Percentiles rank a stretch among this genome's conserved stretches.
These are phyloP conservation scores for Mimosa bimucronata DNA, from an alignment of 306 rosid genomes.

Conservation along the genomic window DNA sequence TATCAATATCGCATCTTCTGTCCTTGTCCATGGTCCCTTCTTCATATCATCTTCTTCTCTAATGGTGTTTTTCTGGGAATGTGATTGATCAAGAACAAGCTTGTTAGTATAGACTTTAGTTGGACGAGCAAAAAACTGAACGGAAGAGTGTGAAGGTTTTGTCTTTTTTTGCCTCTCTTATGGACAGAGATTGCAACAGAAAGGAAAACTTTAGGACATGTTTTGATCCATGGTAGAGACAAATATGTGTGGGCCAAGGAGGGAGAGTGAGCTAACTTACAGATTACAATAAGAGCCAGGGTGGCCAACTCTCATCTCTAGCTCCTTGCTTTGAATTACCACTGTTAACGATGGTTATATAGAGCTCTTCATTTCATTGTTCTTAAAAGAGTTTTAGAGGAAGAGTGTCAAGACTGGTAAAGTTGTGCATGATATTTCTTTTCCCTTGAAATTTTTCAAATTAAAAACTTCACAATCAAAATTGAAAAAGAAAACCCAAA, in stretches of 20 bases:
- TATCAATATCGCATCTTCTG: conserved; percentile 60
- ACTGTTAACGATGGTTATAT: too few species aligned
- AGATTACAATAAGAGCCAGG: neutral
- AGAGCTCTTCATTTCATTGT: too few species aligned
- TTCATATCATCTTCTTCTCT: conserved; percentile 25
- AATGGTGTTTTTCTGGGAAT: conserved; percentile 1
- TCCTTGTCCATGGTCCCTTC: conserved; percentile 86
- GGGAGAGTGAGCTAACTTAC: neutral
- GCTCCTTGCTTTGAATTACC: neutral
- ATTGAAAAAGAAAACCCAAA: too few species aligned
- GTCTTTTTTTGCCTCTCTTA: conserved; percentile 26
- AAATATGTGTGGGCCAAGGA: conserved; percentile 33
- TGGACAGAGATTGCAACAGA: conserved; percentile 12
- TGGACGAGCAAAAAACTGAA: neutral
- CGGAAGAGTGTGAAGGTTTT: conserved; percentile 16
- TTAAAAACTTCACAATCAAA: too few species aligned
- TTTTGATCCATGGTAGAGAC: neutral
- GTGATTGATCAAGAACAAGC: conserved; percentile 10
- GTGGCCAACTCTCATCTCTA: neutral
- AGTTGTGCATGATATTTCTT: too few species aligned
- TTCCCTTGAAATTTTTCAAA: too few species aligned
- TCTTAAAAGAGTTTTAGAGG: too few species aligned
- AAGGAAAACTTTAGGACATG: conserved; percentile 21
- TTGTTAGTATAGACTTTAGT: conserved; percentile 36
- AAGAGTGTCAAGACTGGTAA: too few species aligned